phyloP scores from a whole-genome alignment of 345 rosid genomes.

The Euphorbia peplus region DNA sequence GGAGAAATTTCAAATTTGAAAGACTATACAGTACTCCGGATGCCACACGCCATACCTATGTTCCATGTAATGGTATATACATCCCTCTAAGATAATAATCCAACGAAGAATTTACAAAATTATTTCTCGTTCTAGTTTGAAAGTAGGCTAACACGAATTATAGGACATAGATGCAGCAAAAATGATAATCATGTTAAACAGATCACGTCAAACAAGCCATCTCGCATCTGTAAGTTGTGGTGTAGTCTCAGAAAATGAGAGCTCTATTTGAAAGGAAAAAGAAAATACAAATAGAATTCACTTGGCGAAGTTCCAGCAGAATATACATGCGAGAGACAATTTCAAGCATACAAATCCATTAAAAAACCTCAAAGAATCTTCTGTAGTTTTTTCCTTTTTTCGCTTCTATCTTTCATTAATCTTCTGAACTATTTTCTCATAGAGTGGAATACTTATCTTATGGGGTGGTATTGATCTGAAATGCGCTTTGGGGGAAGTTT shows the following conservation, averaged over 20 bases:
- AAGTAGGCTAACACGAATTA: too few relatives aligned
- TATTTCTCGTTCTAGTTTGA: too few relatives aligned
- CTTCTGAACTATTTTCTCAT: neutral
- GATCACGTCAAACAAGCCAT: too few relatives aligned
- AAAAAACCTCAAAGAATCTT: neutral
- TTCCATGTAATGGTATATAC: too few relatives aligned
- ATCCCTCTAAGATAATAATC: neutral
- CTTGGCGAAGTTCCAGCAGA: neutral
- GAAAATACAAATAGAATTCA: neutral
- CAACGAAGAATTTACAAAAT: neutral
- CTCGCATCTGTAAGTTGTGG: too few relatives aligned
- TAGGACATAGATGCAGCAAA: too few relatives aligned
- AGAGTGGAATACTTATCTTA: constrained; percentile 33
- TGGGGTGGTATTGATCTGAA: constrained; percentile 64
- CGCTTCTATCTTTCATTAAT: neutral
- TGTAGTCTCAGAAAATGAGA: too few relatives aligned
- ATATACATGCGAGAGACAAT: neutral
- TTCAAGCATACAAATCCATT: neutral
- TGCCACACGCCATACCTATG: too few relatives aligned
- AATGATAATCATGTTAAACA: too few relatives aligned
- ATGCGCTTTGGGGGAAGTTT: constrained; percentile 80
- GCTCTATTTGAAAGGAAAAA: neutral
- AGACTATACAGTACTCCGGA: too few relatives aligned
- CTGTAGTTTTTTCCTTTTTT: neutral
- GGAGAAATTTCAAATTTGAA: too few relatives aligned